Evolutionary conservation across 306 rosid species (phyloP), one percentile per base, ranked within the genome.

Genomic region (Calophaca sinica): DNA sequence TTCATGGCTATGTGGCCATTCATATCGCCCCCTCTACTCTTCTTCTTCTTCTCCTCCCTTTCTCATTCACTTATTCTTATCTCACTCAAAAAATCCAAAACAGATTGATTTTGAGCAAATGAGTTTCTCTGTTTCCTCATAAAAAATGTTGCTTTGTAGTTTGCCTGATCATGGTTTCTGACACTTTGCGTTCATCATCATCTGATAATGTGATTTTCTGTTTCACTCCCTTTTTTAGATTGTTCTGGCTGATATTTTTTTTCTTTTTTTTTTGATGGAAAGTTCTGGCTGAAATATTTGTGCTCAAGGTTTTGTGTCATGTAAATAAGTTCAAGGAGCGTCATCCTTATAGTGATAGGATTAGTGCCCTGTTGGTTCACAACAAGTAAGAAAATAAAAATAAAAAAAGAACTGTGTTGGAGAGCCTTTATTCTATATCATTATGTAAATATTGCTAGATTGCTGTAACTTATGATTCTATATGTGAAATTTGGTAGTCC

Each of bases 1-100:
- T 68, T 53, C 62, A 68, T 73, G 83, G 79, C 59, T 85, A 46
- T 70, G 75, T 81, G 65, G 78, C 57, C 70, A 81, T 79, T 77
- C 20, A 10, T 62, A 42, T 10, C 5, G 50, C 42, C 33, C 26
- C 42, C 5, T 54, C 12, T 31, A 86, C 66, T 75, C 36, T 0
- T 33, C 36, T 36, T 3, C 33, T 14, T 38, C 29, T 79, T 79
- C 77, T 68, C 70, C 13, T 74, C 55, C 80, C 28, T 66, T 13
- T 71, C 2, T 64, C 69, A 31, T 75, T 84, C 75, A 53, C 60
- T 39, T 62, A 0, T 66, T 59, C 1, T 71, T 42, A 4, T 60
- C 61, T 55, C 68, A 39, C 69, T 57, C 81, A 62, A 5, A 48
- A 66, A 80, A 62, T 12, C 33, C 48, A 80, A 63, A 29, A 39